These are phyloP conservation scores for Anisodus acutangulus DNA, from an alignment of 257 asterid species.

Conservation along the genomic window DNA sequence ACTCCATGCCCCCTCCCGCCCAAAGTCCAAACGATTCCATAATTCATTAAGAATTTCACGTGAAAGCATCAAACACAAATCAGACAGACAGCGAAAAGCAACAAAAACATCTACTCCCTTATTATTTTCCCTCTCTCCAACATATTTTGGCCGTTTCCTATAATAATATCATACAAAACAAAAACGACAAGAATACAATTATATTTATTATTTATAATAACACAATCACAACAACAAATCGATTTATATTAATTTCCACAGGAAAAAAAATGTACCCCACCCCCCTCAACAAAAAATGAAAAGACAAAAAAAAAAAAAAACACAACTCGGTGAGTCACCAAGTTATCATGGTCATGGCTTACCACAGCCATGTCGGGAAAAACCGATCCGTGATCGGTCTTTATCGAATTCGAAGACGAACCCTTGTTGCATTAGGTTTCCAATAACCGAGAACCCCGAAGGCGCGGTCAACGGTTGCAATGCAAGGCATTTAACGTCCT, in stretches of 20 bases:
- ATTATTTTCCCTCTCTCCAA: conserved; percentile 31
- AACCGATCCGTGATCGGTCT: conserved; percentile 64
- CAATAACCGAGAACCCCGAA: conserved; percentile 64
- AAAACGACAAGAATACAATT: conserved; percentile 2
- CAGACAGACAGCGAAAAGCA: conserved; percentile 45
- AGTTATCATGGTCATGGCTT: conserved; percentile 43
- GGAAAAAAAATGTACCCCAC: conserved; percentile 22
- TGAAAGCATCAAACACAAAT: conserved; percentile 46
- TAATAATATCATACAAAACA: conserved; percentile 37
- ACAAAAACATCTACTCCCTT: conserved; percentile 39
- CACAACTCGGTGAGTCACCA: conserved; percentile 27
- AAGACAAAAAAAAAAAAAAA: background rate
- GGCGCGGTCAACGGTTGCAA: conserved; percentile 59
- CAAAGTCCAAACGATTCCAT: conserved; percentile 5
- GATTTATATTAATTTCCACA: conserved; percentile 18
- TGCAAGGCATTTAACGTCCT: conserved; percentile 68
- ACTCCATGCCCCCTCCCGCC: background rate
- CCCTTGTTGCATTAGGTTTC: conserved; percentile 89
- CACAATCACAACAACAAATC: conserved; percentile 21
- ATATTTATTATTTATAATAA: background rate
- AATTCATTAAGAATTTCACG: conserved; percentile 55
- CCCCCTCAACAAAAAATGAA: background rate
- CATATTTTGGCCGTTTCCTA: conserved; percentile 43
- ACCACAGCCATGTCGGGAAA: conserved; percentile 63
- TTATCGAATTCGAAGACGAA: conserved; percentile 67